These are phyloP conservation scores for Acer negundo DNA, from an alignment of 345 rosid species.

Conservation along the genomic window DNA sequence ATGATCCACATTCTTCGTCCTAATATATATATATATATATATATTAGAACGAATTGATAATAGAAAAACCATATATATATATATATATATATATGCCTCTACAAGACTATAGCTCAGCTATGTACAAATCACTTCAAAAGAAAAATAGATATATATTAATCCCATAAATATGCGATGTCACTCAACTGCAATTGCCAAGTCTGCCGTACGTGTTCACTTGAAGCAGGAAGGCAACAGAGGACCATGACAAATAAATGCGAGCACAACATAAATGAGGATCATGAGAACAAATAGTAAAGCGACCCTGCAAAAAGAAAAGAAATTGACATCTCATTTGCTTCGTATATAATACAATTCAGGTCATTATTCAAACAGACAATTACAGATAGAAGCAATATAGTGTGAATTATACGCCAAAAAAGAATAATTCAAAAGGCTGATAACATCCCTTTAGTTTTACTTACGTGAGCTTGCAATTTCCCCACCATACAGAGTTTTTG, in stretches of 20 bases:
- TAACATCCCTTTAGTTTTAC: constrained; percentile 8
- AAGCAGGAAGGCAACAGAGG: constrained; percentile 33
- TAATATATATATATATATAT: too few species aligned
- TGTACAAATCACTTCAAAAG: neutral
- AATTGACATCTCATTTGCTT: neutral
- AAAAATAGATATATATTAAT: neutral
- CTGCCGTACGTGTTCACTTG: neutral
- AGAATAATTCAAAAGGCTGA: too few species aligned
- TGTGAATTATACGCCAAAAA: too few species aligned
- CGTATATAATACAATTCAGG: neutral
- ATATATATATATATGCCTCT: neutral
- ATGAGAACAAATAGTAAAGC: constrained; percentile 26
- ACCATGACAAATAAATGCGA: constrained; percentile 35
- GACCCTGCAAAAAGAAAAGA: constrained; percentile 27
- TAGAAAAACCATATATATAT: too few species aligned
- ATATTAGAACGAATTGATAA: too few species aligned
- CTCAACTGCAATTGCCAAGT: neutral
- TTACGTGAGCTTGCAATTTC: constrained; percentile 47
- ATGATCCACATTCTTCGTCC: too few species aligned
- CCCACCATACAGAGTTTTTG: constrained; percentile 48
- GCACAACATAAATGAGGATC: constrained; percentile 33
- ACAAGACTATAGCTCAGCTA: neutral
- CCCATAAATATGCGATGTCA: neutral
- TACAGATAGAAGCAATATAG: neutral
- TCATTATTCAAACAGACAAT: neutral